Base-by-base conservation (phyloP, 768 basidiomycete species). In the Serendipita vermifera region DNA sequence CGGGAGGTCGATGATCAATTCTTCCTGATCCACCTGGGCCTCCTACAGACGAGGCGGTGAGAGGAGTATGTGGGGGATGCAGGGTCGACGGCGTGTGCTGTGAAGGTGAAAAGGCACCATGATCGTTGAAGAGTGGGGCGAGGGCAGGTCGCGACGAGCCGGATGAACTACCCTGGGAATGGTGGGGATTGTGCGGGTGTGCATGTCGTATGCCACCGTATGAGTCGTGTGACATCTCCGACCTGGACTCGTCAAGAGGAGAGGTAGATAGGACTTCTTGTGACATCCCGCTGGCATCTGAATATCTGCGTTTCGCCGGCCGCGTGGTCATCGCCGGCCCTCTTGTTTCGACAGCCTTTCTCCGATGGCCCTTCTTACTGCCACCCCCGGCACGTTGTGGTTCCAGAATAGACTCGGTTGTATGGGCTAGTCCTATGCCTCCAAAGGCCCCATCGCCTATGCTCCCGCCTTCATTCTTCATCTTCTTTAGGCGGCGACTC, bases 401-500 rank as follows among this genome's bases (percentile, higher is more conserved):
- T 15, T 29, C 46, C n/a, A 51, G 46, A 15, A 51, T 20, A 5
- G 46, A 22, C n/a, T 51, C 46, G 22, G 46, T 31, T 31, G 46
- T 5, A 51, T 31, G 27, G 46, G n/a, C 22, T 27, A 29, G 27
- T 51, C 32, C 5, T 27, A 31, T 7, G 22, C n/a, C 27, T 51
- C 46, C 15, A 51, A 29, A 22, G 32, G 17, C 26, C 15, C n/a
- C n/a, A n/a, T 51, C 46, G 46, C 46, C 46, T 22, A 15, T 7
- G 32, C 29, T 51, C 22, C 24, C 7, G 24, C 46, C 46, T 4
- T 51, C 46, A 31, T 31, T 31, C 27, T 51, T 51, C 9, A 20
- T 20, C 46, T 51, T 51, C 46, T 51, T 51, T 22, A 51, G 22
- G 29, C 46, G 46, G 26, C 46, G 46, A 31, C 32, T 51, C 46